phyloP scores from a whole-genome alignment of 768 basidiomycete genomes.

The Austroboletus eburneus region DNA sequence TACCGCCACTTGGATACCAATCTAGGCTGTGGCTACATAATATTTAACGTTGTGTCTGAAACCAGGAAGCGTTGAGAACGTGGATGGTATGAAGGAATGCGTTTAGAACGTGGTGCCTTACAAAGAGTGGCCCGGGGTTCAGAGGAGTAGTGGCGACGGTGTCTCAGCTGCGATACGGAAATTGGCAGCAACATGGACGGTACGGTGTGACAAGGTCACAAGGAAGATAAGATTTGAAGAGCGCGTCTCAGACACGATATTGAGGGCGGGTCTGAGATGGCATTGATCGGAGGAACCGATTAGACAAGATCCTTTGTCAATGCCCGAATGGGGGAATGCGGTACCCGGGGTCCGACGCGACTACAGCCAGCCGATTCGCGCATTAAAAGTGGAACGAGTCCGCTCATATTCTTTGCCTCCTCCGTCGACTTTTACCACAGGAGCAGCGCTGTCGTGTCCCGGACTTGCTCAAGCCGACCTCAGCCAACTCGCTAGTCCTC shows the following conservation, averaged over 20 bases:
- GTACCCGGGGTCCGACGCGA: constrained; percentile 23
- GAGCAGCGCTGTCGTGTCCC: neutral
- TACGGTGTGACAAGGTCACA: neutral
- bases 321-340: constrained; percentile 3
- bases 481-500: too few relatives aligned
- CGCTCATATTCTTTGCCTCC: too few relatives aligned
- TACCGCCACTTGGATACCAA: too few relatives aligned
- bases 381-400: constrained; percentile 30
- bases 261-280: neutral
- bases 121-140: neutral
- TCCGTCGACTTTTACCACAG: neutral
- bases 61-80: neutral
- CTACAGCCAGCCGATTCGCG: constrained; percentile 21
- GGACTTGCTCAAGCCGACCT: too few relatives aligned
- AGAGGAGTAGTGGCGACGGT: neutral
- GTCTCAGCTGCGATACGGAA: neutral
- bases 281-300: neutral
- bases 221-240: neutral
- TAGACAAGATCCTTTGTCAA: neutral
- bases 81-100: neutral
- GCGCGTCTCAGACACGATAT: too few relatives aligned
- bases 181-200: neutral
- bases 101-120: constrained; percentile 10
- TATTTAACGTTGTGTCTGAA: too few relatives aligned
- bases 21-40: too few relatives aligned